Percentiles rank a stretch among this genome's conserved stretches.
Evolutionary conservation across 106 monocot genomes (phyloP).

Genomic region (Cymbidium sinense): DNA sequence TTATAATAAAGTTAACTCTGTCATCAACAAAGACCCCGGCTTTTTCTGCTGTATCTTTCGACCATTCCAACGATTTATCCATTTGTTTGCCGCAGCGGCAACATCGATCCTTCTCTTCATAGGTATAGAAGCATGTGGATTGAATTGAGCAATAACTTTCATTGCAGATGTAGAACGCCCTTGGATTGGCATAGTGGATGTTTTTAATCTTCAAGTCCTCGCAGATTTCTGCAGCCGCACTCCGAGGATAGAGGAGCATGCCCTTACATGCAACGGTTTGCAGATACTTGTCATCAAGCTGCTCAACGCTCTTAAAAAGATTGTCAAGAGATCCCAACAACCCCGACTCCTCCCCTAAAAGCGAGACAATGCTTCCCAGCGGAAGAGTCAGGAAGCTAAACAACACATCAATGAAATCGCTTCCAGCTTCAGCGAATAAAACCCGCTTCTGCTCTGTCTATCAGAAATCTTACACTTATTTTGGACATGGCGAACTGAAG

Average conservation of each 20-base stretch:
- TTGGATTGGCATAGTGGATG: conserved; percentile 3
- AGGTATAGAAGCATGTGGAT: background rate
- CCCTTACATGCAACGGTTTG: conserved; percentile 19
- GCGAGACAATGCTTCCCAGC: conserved; percentile 25
- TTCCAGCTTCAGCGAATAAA: conserved; percentile 37
- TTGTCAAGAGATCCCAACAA: conserved; percentile 21
- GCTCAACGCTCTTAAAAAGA: conserved; percentile 34
- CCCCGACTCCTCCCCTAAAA: conserved; percentile 11
- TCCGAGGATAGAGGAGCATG: conserved; percentile 30
- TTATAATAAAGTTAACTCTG: background rate
- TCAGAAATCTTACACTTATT: conserved; percentile 24
- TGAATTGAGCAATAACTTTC: background rate
- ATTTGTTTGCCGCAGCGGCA: background rate
- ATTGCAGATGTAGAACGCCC: conserved; percentile 12
- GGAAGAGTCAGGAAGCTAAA: conserved; percentile 59
- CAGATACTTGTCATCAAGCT: conserved; percentile 17
- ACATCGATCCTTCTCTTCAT: background rate
- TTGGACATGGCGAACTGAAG: background rate
- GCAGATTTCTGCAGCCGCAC: conserved; percentile 7
- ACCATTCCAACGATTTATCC: background rate
- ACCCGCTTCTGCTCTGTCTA: conserved; percentile 29
- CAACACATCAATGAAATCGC: conserved; percentile 35
- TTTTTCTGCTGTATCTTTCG: background rate
- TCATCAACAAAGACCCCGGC: conserved; percentile 26
- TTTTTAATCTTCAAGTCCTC: conserved; percentile 10